These are phyloP conservation scores for Tephrocybe sp. DNA, from an alignment of 768 basidiomycete genomes.

Conservation along the genomic window DNA sequence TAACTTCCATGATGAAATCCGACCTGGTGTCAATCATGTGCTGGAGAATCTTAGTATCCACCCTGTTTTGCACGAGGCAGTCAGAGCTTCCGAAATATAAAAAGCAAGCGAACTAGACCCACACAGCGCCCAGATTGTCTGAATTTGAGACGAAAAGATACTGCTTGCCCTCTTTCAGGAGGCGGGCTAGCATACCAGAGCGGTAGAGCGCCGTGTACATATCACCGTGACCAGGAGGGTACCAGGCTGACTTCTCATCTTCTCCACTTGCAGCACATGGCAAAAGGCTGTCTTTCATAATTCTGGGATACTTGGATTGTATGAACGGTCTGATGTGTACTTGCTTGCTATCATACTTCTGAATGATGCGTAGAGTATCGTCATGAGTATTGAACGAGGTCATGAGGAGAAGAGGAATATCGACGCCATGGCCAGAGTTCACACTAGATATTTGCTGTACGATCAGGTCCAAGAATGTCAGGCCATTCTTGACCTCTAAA, in stretches of 20 bases:
- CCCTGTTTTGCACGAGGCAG: constrained; percentile 39
- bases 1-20: constrained; percentile 94
- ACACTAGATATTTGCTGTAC: constrained; percentile 88
- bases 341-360: constrained; percentile 84
- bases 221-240: constrained; percentile 89
- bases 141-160: constrained; percentile 90
- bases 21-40: constrained; percentile 77
- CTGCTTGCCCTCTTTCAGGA: constrained; percentile 82
- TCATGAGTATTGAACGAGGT: constrained; percentile 93
- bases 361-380: constrained; percentile 82
- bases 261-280: constrained; percentile 66
- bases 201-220: constrained; percentile 77
- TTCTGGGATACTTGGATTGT: constrained; percentile 84
- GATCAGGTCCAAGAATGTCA: constrained; percentile 85
- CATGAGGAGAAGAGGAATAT: constrained; percentile 90
- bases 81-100: constrained; percentile 2
- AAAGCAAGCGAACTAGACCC: constrained; percentile 28
- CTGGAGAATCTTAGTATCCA: constrained; percentile 74
- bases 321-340: constrained; percentile 80
- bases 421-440: constrained; percentile 67
- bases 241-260: constrained; percentile 81
- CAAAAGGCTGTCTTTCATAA: constrained; percentile 73
- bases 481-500: constrained; percentile 84
- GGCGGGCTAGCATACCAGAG: constrained; percentile 75
- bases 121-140: constrained; percentile 83